Evolutionary conservation across 306 rosid species (phyloP).

Genomic region (Begonia loranthoides): DNA sequence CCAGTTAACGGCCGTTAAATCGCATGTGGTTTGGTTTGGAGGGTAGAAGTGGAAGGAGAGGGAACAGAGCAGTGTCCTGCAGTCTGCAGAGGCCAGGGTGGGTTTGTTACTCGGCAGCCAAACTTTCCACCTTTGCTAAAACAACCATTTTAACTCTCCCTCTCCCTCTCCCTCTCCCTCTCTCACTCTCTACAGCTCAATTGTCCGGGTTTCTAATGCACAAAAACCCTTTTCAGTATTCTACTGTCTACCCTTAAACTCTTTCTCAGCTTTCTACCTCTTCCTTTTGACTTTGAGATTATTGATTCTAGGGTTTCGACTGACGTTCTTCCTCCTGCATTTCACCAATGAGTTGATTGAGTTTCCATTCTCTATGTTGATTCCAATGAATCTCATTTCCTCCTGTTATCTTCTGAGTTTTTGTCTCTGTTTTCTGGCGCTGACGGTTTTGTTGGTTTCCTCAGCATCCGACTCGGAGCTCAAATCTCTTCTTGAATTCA

Average conservation of each 20-base stretch:
- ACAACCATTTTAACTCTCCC: conserved; percentile 35
- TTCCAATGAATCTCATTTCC: conserved; percentile 54
- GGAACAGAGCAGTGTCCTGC: not conserved
- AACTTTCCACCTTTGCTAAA: conserved; percentile 44
- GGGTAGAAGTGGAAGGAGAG: not conserved
- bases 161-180: conserved; percentile 4
- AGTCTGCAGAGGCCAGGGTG: not conserved
- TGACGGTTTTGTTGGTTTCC: conserved; percentile 8
- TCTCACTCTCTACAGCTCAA: not conserved
- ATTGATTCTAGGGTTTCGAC: conserved; percentile 52
- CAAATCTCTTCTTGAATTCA: conserved; percentile 78
- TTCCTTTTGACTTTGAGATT: not conserved
- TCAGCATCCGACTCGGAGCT: conserved; percentile 45
- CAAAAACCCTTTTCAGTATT: conserved; percentile 9
- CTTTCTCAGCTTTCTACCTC: conserved; percentile 3
- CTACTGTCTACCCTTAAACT: conserved; percentile 3
- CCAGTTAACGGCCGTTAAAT: not conserved
- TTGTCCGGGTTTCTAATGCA: conserved; percentile 6
- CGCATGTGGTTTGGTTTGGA: not conserved
- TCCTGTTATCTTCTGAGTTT: not conserved
- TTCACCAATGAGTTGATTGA: conserved; percentile 37
- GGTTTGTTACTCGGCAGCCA: not conserved
- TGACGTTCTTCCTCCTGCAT: not conserved
- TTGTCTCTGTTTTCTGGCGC: conserved; percentile 7
- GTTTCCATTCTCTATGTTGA: conserved; percentile 18